phyloP scores from a whole-genome alignment of 192 early-diverging fungal genomes.

The Pilobolus umbonatus region DNA sequence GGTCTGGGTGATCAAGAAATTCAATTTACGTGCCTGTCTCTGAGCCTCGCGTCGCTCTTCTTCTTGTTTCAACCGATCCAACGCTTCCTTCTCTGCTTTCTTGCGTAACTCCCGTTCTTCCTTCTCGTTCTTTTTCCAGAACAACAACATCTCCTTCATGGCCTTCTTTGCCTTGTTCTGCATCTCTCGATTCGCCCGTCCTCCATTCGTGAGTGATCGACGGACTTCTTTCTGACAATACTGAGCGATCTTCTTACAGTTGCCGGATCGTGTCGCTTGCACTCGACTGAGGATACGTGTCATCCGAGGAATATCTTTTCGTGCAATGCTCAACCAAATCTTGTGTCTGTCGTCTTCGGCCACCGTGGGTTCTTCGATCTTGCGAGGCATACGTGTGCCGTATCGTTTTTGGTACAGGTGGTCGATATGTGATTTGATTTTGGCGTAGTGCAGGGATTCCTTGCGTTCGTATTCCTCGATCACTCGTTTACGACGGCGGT shows the following conservation, averaged over 20 bases:
- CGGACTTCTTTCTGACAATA: conserved; percentile 70
- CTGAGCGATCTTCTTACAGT: conserved; percentile 67
- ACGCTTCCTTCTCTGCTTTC: conserved; percentile 81
- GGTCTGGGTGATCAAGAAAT: conserved; percentile 90
- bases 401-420: conserved; percentile 23
- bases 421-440: conserved; percentile 22
- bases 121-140: conserved; percentile 89
- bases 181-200: conserved; percentile 57
- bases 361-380: conserved; percentile 1
- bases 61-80: conserved; percentile 69
- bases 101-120: conserved; percentile 87
- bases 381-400: conserved; percentile 10
- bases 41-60: conserved; percentile 79
- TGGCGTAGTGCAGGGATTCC: neutral
- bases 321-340: conserved; percentile 22
- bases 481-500: conserved; percentile 28
- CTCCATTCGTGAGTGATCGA: conserved; percentile 47
- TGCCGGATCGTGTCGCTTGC: conserved; percentile 43
- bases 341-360: conserved; percentile 22
- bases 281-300: conserved; percentile 44
- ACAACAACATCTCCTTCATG: conserved; percentile 73
- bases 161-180: conserved; percentile 58
- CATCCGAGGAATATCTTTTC: conserved; percentile 26
- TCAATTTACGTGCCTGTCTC: conserved; percentile 83
- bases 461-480: conserved; percentile 37